phyloP scores from a whole-genome alignment of 768 basidiomycete species.

The Calocera cornea region DNA sequence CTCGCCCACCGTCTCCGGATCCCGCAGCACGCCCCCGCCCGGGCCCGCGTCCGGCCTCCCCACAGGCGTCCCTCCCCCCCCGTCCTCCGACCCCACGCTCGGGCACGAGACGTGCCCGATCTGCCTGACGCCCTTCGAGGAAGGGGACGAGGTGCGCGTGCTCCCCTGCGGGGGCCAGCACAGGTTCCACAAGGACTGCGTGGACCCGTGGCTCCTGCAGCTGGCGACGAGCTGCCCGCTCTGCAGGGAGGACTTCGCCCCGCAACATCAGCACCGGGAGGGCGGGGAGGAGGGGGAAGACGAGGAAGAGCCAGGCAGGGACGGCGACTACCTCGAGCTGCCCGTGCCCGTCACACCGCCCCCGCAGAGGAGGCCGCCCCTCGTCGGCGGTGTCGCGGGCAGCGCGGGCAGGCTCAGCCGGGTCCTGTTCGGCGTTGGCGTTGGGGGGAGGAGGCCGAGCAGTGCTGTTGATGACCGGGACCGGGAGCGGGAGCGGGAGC shows the following conservation, averaged over 20 bases:
- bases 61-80: background rate
- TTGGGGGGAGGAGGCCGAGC: background rate
- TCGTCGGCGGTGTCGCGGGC: background rate
- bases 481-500: background rate
- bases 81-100: constrained; percentile 18
- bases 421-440: too few relatives aligned
- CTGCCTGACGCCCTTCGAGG: constrained; percentile 86
- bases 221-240: constrained; percentile 84
- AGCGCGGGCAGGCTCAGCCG: background rate
- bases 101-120: constrained; percentile 86
- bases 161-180: constrained; percentile 87
- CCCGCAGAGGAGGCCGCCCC: background rate
- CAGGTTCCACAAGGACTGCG: constrained; percentile 76
- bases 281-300: background rate
- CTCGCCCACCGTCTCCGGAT: background rate
- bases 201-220: constrained; percentile 86
- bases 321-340: background rate
- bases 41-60: background rate
- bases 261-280: background rate
- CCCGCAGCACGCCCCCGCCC: background rate
- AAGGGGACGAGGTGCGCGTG: constrained; percentile 81
- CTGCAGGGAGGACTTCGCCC: constrained; percentile 51
- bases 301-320: background rate
- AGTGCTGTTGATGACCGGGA: background rate
- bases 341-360: background rate